Base-by-base conservation (phyloP, 805 yeast species). In the Lipomyces orientalis region DNA sequence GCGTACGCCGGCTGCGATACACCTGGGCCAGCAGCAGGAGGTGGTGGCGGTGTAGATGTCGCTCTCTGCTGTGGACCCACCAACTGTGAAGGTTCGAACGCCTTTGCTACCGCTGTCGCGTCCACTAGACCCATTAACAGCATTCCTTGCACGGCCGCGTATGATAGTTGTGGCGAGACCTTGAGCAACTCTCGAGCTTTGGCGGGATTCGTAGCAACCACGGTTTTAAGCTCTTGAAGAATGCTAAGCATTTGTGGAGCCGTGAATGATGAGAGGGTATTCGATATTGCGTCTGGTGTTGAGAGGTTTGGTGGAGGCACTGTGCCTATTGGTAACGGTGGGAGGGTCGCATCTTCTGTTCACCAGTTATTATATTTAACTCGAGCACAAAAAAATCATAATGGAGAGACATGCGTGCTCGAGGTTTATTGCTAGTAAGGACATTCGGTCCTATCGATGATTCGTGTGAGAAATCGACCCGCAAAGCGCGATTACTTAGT, bases 91-190 rank as follows among this genome's bases (percentile, higher is more conserved):
- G 37, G 66, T 65, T 73, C 74, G 3, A 76, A 71, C 16, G 76
- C 67, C 2, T 67, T 67, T 6, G 77, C 62, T 7, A 76, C 67
- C 6, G 70, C 71, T 5, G 71, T 69, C 12, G 80, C 78, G 34
- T 75, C 79, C 4, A 76, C 79, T 46, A 74, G 71, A 35, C 78
- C 81, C 57, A 79, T 76, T 67, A 77, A 79, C 69, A 88, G 75
- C 68, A 91, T 78, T 1, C 88, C 81, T 75, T 93, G 97, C 1
- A 93, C 94, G 35, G 91, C 80, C 0, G 97, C 95, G 76, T 88
- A 92, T 1, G 91, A 80, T 58, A 94, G 81, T 76, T 94, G 98
- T 0, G 98, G 98, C 66, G 88, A 87, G 70, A 86, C 86, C 34
- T 83, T 83, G 19, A 93, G 79, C 43, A 93, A 79, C 54, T 83